Percentiles rank a stretch among this genome's conserved stretches.
These are phyloP conservation scores for Nevesoporus exiguus DNA, from an alignment of 768 basidiomycete species.

Conservation along the genomic window DNA sequence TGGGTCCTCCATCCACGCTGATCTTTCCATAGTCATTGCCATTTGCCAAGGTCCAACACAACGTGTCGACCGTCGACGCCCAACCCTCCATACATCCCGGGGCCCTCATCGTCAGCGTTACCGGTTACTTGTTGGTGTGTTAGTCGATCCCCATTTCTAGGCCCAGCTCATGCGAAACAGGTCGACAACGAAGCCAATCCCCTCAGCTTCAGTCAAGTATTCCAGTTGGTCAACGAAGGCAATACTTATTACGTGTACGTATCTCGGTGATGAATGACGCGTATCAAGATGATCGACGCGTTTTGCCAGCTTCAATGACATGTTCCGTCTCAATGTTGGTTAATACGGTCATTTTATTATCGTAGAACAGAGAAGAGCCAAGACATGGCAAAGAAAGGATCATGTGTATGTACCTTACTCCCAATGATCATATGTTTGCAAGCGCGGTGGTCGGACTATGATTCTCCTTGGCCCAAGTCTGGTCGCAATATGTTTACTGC, in stretches of 20 bases:
- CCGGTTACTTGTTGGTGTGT: conserved; percentile 76
- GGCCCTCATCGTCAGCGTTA: conserved; percentile 77
- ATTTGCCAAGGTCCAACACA: conserved; percentile 79
- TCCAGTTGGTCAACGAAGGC: conserved; percentile 83
- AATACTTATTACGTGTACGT: conserved; percentile 82
- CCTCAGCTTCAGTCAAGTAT: conserved; percentile 89
- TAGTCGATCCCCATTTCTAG: neutral
- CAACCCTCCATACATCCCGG: conserved; percentile 70
- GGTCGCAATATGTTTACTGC: neutral
- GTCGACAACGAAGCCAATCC: conserved; percentile 79
- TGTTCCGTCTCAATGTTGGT: conserved; percentile 88
- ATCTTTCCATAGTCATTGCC: conserved; percentile 55
- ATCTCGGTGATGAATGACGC: neutral
- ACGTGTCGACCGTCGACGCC: conserved; percentile 77
- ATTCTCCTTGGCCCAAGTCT: neutral
- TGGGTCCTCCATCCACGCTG: neutral
- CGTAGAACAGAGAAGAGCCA: conserved; percentile 8
- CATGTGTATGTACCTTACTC: conserved; percentile 11
- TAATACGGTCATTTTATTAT: conserved; percentile 8
- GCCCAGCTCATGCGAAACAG: conserved; percentile 36
- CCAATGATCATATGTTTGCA: conserved; percentile 8
- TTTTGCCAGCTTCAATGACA: conserved; percentile 67
- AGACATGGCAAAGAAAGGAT: conserved; percentile 18
- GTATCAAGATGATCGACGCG: conserved; percentile 6
- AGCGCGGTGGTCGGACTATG: neutral